phyloP scores from a whole-genome alignment of 78 protist genomes.

The Tieghemostelium lacteum region DNA sequence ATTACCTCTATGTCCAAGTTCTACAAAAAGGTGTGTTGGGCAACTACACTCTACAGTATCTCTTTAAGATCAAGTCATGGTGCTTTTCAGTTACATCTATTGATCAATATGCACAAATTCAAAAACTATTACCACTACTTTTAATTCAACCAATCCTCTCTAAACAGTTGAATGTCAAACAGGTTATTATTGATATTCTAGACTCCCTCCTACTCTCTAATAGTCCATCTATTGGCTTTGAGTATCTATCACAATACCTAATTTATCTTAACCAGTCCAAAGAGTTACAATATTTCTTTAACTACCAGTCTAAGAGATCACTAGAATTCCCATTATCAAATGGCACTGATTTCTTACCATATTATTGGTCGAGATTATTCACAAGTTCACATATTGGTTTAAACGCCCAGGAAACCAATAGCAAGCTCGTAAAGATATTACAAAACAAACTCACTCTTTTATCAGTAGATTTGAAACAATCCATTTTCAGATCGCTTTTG shows the following conservation, averaged over 20 bases:
- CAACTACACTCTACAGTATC: not conserved
- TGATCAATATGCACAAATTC: not conserved
- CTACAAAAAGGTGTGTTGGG: constrained; percentile 1
- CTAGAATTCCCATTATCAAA: not conserved
- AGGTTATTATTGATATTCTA: constrained; percentile 1
- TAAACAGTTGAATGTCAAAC: not conserved
- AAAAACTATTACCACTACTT: not conserved
- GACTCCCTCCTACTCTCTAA: constrained; percentile 2
- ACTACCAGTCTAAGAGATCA: not conserved
- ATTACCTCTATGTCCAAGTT: constrained; percentile 11
- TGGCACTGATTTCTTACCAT: constrained; percentile 17
- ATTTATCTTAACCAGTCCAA: not conserved
- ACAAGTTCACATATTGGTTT: no score
- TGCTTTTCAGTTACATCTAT: not conserved
- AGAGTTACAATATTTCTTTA: constrained; percentile 13
- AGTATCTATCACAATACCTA: not conserved
- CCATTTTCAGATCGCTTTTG: not conserved
- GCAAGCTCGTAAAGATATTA: not conserved
- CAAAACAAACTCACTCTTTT: constrained; percentile 10
- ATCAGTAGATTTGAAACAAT: not conserved
- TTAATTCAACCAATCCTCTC: not conserved
- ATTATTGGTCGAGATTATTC: constrained; percentile 1
- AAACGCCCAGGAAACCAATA: not conserved
- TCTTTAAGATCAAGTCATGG: constrained; percentile 43
- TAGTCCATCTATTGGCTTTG: constrained; percentile 20